Evolutionary conservation across 2,329 filamentous ascomycete species (phyloP), one percentile per base, ranked within the genome.

Genomic region (Colletotrichum tabaci): DNA sequence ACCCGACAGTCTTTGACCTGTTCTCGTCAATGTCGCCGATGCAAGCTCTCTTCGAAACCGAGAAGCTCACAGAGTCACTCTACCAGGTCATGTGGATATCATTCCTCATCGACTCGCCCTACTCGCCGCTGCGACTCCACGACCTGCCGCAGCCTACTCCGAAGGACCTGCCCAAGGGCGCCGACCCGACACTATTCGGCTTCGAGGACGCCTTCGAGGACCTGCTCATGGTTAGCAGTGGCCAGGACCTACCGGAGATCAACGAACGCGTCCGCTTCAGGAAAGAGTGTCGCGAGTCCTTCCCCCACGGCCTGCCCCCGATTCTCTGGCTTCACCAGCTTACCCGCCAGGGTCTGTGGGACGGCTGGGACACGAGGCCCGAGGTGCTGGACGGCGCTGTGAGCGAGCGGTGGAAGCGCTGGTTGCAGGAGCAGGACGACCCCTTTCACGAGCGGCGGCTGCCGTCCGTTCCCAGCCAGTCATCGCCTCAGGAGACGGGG

Each of bases 141-240:
- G 76, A 82, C 67, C 80, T 89, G 9, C 82, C 80, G 9, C 86
- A 85, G 71, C 88, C 88, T 2, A 75, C 81, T 0, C 87, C 87
- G 0, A 81, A 77, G 9, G 86, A 86, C 73, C 79, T 83, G 1
- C 82, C 84, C 10, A 71, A 78, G 4, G 79, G 80, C 55, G 72
- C 80, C 42, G 81, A 84, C 67, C 57, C 79, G 15, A 77, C 75
- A 49, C 75, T 81, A 44, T 88, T 88, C 75, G 87, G 86, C 10
- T 90, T 88, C 74, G 82, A 85, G 42, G 87, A 90, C 74, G 88
- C 88, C 57, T 89, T 90, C 72, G 88, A 90, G 75, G 88, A 90
- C 73, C 83, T 90, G 18, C 80, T 90, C 15, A 80, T 81, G n/a
- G 82, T 84, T 21, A 83, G 82, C n/a, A 81, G 83, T 16, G 84